phyloP scores from a whole-genome alignment of 345 rosid genomes.

The Isatis tinctoria region DNA sequence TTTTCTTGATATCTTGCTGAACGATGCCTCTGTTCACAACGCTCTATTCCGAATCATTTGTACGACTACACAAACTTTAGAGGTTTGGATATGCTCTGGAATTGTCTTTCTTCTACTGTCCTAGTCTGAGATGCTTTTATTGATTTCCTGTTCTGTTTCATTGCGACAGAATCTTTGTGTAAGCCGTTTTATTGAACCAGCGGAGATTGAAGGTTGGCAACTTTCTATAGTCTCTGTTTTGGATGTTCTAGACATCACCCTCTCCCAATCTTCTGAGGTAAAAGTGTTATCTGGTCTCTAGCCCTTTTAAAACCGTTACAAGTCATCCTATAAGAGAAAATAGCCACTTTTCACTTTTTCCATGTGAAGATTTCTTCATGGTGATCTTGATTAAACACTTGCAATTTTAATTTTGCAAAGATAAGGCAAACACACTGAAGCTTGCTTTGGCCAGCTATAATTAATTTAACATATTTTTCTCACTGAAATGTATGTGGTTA shows the following conservation, averaged over 20 bases:
- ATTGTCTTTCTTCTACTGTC: conserved; percentile 3
- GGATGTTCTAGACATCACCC: conserved; percentile 52
- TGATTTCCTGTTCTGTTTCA: conserved; percentile 15
- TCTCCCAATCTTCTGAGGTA: conserved; percentile 68
- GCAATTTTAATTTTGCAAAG: background rate
- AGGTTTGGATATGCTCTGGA: conserved; percentile 50
- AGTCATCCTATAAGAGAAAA: background rate
- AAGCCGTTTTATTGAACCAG: conserved; percentile 56
- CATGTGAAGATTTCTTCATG: background rate
- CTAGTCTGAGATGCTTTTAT: background rate
- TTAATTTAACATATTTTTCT: background rate
- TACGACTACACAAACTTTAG: conserved; percentile 64
- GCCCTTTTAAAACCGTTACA: conserved; percentile 7
- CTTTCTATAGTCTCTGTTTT: conserved; percentile 72
- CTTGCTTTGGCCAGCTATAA: background rate
- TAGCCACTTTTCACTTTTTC: background rate
- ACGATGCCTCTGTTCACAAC: conserved; percentile 75
- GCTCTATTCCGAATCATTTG: conserved; percentile 67
- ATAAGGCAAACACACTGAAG: background rate
- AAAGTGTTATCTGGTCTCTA: background rate
- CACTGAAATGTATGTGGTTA: conserved; percentile 11
- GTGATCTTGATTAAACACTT: background rate
- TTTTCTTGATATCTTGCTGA: conserved; percentile 59
- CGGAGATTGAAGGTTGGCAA: conserved; percentile 82
- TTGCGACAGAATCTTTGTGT: conserved; percentile 60